Evolutionary conservation across 139 green algal genomes (phyloP), one percentile per base, ranked within the genome.

Genomic region (Picochlorum sp.): DNA sequence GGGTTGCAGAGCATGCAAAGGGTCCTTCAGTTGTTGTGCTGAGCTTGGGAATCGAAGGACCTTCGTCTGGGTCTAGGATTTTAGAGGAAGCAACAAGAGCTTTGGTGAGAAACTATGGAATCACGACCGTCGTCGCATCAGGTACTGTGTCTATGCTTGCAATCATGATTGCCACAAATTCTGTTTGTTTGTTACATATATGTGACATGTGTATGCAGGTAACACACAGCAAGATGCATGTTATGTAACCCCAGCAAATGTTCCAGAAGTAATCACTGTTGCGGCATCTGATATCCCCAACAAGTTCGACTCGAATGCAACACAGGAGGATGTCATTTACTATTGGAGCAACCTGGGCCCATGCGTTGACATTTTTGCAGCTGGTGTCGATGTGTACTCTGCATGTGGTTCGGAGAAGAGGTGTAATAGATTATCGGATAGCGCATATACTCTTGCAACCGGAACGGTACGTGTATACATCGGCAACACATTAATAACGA

Each of bases 1-100:
- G 82, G 80, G 77, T 94, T 26, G 81, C 75, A 26, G 44, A 54
- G 5, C 72, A 90, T 60, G 66, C 65, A 10, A 4, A 54, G 14
- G 74, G 70, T 37, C 86, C 86, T 1, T 79, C 80, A 1, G 79
- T 93, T 14, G 82, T 83, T 15, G 83, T 73, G 23, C 71, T 94
- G 56, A 87, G 76, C 1, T 74, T 92, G 13, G 85, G 85, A 9
- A 82, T 92, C 15, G 37, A 62, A 30, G 34, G 34, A 26, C 60
- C 72, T 4, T 72, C 77, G 23, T 50, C 20, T 49, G 81, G 62
- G 66, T 79, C 45, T 24, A 49, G 57, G 21, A 60, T 74, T 37
- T 58, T 81, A 61, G 79, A 80, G 67, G 73, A 76, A 49, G 52
- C 78, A 15, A 67, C 73, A 26, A 54, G 62, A 37, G 45, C 26